Conservation (phyloP, 441 rosid species). For the Adansonia gregorii region DNA sequence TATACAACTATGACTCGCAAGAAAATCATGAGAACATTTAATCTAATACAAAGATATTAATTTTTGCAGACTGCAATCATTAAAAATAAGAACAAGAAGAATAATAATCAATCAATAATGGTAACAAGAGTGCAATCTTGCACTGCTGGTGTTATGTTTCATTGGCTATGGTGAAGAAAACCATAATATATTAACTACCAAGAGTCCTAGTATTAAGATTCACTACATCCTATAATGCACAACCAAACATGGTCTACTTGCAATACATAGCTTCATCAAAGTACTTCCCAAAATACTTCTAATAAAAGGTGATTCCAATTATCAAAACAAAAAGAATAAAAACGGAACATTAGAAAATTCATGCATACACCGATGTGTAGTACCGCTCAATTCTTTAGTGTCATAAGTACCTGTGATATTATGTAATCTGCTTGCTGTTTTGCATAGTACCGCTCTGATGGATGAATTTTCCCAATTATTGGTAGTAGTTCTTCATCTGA, state of each 20-base stretch:
- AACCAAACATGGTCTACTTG: neutral
- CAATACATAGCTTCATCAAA: constrained; percentile 1
- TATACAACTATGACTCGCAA: no score
- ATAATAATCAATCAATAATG: no score
- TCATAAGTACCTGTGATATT: constrained; percentile 69
- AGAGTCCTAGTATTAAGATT: no score
- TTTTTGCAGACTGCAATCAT: no score
- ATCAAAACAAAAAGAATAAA: neutral
- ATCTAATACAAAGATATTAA: no score
- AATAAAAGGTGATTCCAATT: neutral
- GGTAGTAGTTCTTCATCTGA: constrained; percentile 74
- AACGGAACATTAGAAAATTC: neutral
- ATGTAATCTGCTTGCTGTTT: constrained; percentile 94
- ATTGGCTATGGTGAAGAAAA: no score
- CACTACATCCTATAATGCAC: neutral
- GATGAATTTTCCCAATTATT: constrained; percentile 85
- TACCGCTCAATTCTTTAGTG: neutral
- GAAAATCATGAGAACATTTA: neutral
- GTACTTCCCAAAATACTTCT: neutral
- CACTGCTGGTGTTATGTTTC: neutral
- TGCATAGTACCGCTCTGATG: constrained; percentile 88
- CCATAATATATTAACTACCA: no score
- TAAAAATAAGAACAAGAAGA: neutral
- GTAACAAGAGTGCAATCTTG: neutral
- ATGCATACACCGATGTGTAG: neutral